These are phyloP conservation scores for Acacia concinna DNA, from an alignment of 331 rosid genomes.

Conservation along the genomic window DNA sequence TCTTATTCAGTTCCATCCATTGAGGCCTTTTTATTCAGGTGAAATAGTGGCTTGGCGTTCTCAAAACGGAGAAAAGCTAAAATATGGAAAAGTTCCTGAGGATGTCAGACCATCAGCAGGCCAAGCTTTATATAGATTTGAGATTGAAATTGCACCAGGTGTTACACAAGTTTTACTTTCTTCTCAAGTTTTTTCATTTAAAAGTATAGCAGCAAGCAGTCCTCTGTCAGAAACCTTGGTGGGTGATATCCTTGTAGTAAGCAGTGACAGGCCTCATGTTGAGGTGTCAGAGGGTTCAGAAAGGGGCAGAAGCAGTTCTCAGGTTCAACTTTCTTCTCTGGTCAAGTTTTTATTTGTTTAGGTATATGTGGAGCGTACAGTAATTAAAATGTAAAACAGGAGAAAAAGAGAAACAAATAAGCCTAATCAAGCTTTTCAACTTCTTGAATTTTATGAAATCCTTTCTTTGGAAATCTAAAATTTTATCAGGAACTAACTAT, in stretches of 20 bases:
- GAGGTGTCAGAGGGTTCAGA: constrained; percentile 56
- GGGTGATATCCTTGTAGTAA: constrained; percentile 40
- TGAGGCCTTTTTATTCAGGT: constrained; percentile 92
- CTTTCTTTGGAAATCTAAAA: neutral
- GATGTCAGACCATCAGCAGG: constrained; percentile 90
- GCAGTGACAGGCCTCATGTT: constrained; percentile 29
- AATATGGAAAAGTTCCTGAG: constrained; percentile 82
- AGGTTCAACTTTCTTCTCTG: constrained; percentile 51
- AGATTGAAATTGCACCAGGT: constrained; percentile 70
- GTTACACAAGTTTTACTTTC: constrained; percentile 66
- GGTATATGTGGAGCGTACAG: constrained; percentile 10
- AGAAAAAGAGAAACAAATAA: neutral
- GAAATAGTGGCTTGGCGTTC: constrained; percentile 99
- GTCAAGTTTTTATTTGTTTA: neutral
- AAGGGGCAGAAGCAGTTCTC: constrained; percentile 54
- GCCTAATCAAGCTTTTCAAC: constrained; percentile 6
- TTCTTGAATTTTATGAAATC: neutral
- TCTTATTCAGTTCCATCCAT: constrained; percentile 91
- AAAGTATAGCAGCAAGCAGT: constrained; percentile 61
- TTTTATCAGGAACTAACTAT: neutral
- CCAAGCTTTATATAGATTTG: constrained; percentile 87
- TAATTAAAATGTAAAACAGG: neutral
- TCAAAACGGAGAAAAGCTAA: constrained; percentile 88
- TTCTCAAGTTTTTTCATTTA: constrained; percentile 88
- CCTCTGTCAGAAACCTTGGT: constrained; percentile 41